A percentile compares a stretch with the other conserved stretches of the same genome.
Evolutionary conservation across 257 asterid species (phyloP).

Genomic region (Lavandula angustifolia): DNA sequence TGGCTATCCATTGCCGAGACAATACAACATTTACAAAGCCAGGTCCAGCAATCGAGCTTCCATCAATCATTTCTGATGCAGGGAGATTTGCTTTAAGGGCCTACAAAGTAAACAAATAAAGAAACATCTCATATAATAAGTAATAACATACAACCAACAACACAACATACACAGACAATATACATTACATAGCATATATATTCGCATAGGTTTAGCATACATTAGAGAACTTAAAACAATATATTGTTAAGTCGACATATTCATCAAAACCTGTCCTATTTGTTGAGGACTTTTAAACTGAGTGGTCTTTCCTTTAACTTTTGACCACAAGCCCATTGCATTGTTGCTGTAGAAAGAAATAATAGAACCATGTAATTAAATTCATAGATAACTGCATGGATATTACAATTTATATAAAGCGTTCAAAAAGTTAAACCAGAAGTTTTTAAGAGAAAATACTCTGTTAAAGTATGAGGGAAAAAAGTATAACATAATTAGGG

Average conservation of each 20-base stretch:
- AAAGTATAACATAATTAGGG: neutral
- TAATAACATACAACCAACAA: neutral
- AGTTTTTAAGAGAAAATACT: neutral
- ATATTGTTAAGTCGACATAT: neutral
- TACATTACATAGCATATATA: conserved; percentile 18
- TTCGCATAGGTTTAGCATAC: conserved; percentile 10
- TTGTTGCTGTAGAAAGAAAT: conserved; percentile 65
- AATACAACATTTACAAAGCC: conserved; percentile 79
- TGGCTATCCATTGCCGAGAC: conserved; percentile 80
- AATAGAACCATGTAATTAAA: conserved; percentile 8
- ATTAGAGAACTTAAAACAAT: neutral
- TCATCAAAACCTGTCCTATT: conserved; percentile 71
- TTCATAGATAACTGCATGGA: neutral
- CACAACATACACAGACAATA: conserved; percentile 3
- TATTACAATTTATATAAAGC: neutral
- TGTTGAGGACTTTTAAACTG: conserved; percentile 72
- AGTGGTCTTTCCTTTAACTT: conserved; percentile 62
- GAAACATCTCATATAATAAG: conserved; percentile 18
- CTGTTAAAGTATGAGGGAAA: neutral
- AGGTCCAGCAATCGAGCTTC: conserved; percentile 77
- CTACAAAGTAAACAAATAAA: conserved; percentile 43
- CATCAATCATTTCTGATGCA: conserved; percentile 63
- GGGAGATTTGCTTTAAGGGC: conserved; percentile 82
- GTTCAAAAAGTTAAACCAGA: conserved; percentile 1
- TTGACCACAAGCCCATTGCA: conserved; percentile 91